Conservation (phyloP, 1,139 yeast genomes). For the Eremothecium sinecaudum region DNA sequence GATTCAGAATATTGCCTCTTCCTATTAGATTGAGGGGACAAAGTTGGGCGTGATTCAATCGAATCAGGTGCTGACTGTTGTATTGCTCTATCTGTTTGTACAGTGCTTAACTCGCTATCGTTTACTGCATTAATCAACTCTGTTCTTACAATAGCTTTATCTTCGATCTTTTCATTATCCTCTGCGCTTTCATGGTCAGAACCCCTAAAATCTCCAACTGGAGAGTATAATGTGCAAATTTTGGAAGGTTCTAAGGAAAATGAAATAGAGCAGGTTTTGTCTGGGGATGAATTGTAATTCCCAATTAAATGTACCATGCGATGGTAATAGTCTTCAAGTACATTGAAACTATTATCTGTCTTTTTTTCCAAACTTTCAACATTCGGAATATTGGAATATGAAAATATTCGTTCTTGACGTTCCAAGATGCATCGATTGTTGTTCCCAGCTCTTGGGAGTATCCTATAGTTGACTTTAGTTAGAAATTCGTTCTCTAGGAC, state of each 20-base stretch:
- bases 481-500: conserved; percentile 82
- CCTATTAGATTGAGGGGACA: background rate
- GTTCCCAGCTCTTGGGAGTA: conserved; percentile 46
- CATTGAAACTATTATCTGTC: conserved; percentile 24
- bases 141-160: background rate
- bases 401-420: conserved; percentile 20
- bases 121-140: background rate
- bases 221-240: too few relatives aligned
- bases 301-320: conserved; percentile 61
- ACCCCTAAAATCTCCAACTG: too few relatives aligned
- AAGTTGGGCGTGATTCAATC: too few relatives aligned
- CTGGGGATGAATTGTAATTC: conserved; percentile 21
- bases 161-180: background rate
- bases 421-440: conserved; percentile 30
- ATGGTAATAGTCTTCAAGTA: conserved; percentile 49
- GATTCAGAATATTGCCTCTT: conserved; percentile 2
- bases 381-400: conserved; percentile 14
- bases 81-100: background rate
- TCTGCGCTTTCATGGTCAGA: conserved; percentile 1
- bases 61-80: too few relatives aligned
- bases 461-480: conserved; percentile 68
- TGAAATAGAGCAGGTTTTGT: conserved; percentile 12
- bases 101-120: background rate
- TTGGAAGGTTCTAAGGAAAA: too few relatives aligned
- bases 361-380: conserved; percentile 5